Percentiles rank a stretch among this genome's conserved stretches.
phyloP scores from a whole-genome alignment of 495 filamentous ascomycete species.

The Xylaria flabelliformis region DNA sequence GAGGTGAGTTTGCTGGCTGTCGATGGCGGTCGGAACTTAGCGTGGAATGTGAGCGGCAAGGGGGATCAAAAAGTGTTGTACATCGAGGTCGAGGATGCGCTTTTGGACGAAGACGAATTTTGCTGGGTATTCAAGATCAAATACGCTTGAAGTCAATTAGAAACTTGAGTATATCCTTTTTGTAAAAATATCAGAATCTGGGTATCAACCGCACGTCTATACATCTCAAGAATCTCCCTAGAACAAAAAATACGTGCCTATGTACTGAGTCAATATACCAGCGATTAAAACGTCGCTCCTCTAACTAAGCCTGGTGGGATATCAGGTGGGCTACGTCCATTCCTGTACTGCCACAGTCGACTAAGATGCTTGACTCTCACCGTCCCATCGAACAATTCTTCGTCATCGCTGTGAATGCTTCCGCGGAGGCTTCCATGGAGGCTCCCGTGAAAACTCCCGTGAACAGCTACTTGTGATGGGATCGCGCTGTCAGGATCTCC shows the following conservation, averaged over 20 bases:
- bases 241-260: not conserved
- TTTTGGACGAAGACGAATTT: constrained; percentile 50
- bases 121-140: constrained; percentile 60
- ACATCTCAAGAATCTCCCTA: not conserved
- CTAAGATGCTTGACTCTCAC: constrained; percentile 71
- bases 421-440: constrained; percentile 15
- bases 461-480: constrained; percentile 43
- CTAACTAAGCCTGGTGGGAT: constrained; percentile 32
- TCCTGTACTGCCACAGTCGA: constrained; percentile 75
- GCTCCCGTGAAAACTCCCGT: constrained; percentile 34
- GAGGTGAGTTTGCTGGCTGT: constrained; percentile 54
- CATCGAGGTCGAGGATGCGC: constrained; percentile 36
- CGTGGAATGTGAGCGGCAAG: constrained; percentile 36
- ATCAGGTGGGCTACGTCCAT: constrained; percentile 64
- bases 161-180: not conserved
- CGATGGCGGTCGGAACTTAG: constrained; percentile 45
- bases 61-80: constrained; percentile 40
- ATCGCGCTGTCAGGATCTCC: constrained; percentile 30
- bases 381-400: constrained; percentile 31
- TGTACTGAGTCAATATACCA: constrained; percentile 10
- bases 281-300: constrained; percentile 14
- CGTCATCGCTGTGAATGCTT: constrained; percentile 27
- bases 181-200: not conserved
- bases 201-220: constrained; percentile 9
- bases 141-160: constrained; percentile 35